Evolutionary conservation across 176 grass and related monocot species (phyloP), one percentile per base, ranked within the genome.

Genomic region (Oryza punctata): DNA sequence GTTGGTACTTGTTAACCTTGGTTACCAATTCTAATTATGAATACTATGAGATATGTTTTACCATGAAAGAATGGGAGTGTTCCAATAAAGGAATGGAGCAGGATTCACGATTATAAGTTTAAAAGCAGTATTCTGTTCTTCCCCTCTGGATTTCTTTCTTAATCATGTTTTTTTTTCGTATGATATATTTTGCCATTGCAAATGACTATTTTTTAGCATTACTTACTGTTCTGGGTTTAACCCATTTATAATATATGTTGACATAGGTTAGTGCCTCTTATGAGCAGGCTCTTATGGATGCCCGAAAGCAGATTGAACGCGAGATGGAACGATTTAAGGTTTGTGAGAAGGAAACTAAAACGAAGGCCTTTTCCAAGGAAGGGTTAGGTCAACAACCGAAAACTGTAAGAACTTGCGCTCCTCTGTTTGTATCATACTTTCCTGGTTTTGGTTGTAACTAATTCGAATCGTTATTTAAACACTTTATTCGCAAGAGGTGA

Each of bases 251-350:
- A 91, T 83, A 85, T 85, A 91, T 91, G 82, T 94, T 98, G 91
- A 99, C 89, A 85, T 96, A 87, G 82, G 81, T 92, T 90, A 91
- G 90, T 94, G 82, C 83, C 86, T 96, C 87, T 90, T 92, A 88
- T 94, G 93, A 92, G 87, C 93, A 99, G 96, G 96, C 93, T 94
- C 91, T 99, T 57, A 96, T 94, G 91, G 96, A 96, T 96, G 86
- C 96, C 78, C 89, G 96, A 18, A 99, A 99, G 89, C 89, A 87
- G 72, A 99, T 99, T 91, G 96, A 99, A 57, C 91, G 96, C 7
- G 96, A 99, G 87, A 99, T 99, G 96, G 96, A 99, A 88, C 92
- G 96, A 75, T 99, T 99, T 92, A 99, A 99, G 81, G 96, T 99
- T 24, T 99, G 96, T 79, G 96, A 99, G 83, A 99, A 99, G 78